Evolutionary conservation across 305 asterid species (phyloP).

Genomic region (Fraxinus ornus): DNA sequence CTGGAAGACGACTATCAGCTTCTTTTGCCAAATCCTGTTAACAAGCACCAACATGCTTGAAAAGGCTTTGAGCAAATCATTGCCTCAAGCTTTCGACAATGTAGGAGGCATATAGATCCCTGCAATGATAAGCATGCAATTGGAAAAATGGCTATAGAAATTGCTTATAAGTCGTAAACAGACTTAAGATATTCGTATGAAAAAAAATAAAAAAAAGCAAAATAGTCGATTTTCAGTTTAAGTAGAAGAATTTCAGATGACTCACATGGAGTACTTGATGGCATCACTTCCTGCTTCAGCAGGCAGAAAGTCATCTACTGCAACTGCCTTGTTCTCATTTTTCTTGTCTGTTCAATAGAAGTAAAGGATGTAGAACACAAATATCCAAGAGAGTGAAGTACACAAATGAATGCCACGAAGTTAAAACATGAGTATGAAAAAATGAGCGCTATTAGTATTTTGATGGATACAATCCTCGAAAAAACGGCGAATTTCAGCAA

Average conservation of each 20-base stretch:
- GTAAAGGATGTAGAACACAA: conserved; percentile 35
- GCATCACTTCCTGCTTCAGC: conserved; percentile 67
- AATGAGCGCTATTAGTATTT: neutral
- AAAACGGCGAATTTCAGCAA: conserved; percentile 90
- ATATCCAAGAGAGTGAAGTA: neutral
- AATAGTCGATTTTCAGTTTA: neutral
- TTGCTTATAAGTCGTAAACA: neutral
- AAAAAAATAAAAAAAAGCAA: neutral
- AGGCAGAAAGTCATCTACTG: conserved; percentile 80
- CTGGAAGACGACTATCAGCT: neutral
- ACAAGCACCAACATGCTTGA: neutral
- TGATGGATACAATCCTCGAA: conserved; percentile 89
- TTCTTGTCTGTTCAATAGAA: conserved; percentile 54
- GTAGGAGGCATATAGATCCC: conserved; percentile 84
- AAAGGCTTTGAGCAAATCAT: conserved; percentile 32
- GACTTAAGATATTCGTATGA: neutral
- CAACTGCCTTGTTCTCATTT: conserved; percentile 82
- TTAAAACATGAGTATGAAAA: neutral
- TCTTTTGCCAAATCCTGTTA: neutral
- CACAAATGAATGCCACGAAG: neutral
- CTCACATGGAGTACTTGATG: conserved; percentile 68
- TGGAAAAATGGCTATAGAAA: neutral
- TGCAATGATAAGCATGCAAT: conserved; percentile 23
- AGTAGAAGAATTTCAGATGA: neutral
- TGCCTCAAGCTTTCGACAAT: conserved; percentile 74